phyloP scores from a whole-genome alignment of 1,284 basidiomycete genomes.

The Ustilago hordei region DNA sequence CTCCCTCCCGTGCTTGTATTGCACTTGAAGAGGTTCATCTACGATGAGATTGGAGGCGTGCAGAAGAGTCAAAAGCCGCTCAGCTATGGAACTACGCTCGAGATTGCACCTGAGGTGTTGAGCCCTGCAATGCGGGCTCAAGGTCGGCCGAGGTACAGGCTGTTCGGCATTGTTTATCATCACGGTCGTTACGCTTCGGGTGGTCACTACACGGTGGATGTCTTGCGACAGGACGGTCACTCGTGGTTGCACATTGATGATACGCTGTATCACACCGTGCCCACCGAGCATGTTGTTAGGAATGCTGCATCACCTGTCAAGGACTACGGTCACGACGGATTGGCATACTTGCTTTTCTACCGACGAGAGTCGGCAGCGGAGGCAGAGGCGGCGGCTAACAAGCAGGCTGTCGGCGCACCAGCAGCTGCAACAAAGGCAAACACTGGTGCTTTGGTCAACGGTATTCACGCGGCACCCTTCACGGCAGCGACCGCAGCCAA shows the following conservation, averaged over 20 bases:
- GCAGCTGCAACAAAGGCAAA: slow-evolving; percentile 1
- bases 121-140: slow-evolving; percentile 51
- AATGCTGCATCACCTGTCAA: slow-evolving; percentile 59
- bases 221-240: slow-evolving; percentile 81
- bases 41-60: slow-evolving; percentile 84
- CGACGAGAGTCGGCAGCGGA: slow-evolving; percentile 64
- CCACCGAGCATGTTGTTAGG: slow-evolving; percentile 83
- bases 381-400: slow-evolving; percentile 14
- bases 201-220: slow-evolving; percentile 95
- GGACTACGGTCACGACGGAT: slow-evolving; percentile 59
- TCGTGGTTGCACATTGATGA: slow-evolving; percentile 93
- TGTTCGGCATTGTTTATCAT: slow-evolving; percentile 94
- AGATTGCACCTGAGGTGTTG: slow-evolving; percentile 73
- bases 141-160: slow-evolving; percentile 78
- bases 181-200: slow-evolving; percentile 90
- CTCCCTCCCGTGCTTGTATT: slow-evolving; percentile 88
- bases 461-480: slow-evolving; percentile 11
- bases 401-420: background rate
- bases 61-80: slow-evolving; percentile 88
- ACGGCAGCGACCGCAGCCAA: slow-evolving; percentile 7
- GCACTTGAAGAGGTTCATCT: slow-evolving; percentile 92
- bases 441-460: slow-evolving; percentile 9
- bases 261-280: slow-evolving; percentile 76
- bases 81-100: slow-evolving; percentile 81
- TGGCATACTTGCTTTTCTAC: slow-evolving; percentile 92